Conservation (phyloP, 1,284 basidiomycete species). For the Mrakiaceae sp. region DNA sequence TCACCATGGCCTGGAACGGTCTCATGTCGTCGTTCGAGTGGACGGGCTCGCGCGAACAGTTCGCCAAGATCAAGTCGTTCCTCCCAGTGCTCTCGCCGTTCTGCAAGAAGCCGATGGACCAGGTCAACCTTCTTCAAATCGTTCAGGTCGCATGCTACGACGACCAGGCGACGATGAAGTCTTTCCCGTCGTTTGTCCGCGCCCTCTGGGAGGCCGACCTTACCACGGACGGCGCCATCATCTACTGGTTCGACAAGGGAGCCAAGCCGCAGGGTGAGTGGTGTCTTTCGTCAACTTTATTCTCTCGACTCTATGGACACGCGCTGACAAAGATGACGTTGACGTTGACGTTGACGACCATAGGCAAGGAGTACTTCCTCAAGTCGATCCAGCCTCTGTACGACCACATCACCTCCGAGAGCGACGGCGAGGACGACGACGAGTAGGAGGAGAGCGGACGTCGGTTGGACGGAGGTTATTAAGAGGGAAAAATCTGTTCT, state of each 20-base stretch:
- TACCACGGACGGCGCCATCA: conserved; percentile 86
- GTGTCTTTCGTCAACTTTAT: too few relatives aligned
- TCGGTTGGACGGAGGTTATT: not conserved
- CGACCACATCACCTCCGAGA: conserved; percentile 50
- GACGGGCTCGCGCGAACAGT: conserved; percentile 76
- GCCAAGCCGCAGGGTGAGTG: conserved; percentile 64
- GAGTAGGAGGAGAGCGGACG: conserved; percentile 45
- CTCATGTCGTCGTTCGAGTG: conserved; percentile 78
- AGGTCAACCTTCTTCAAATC: conserved; percentile 83
- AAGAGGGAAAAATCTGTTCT: not conserved
- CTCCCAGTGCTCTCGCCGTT: conserved; percentile 78
- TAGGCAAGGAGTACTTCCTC: conserved; percentile 77
- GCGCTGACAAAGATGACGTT: not conserved
- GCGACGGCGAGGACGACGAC: conserved; percentile 47
- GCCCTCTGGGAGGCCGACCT: conserved; percentile 90
- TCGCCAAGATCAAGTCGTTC: conserved; percentile 77
- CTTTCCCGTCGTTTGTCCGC: conserved; percentile 88
- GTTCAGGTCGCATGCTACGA: conserved; percentile 92
- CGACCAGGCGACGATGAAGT: conserved; percentile 83
- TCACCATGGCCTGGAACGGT: conserved; percentile 82
- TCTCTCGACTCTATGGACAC: too few relatives aligned
- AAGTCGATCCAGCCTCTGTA: conserved; percentile 78
- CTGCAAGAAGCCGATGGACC: conserved; percentile 69
- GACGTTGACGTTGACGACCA: not conserved
- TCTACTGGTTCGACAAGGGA: conserved; percentile 96